phyloP scores from a whole-genome alignment of 2,329 filamentous ascomycete genomes.

The Bipolaris bicolor region DNA sequence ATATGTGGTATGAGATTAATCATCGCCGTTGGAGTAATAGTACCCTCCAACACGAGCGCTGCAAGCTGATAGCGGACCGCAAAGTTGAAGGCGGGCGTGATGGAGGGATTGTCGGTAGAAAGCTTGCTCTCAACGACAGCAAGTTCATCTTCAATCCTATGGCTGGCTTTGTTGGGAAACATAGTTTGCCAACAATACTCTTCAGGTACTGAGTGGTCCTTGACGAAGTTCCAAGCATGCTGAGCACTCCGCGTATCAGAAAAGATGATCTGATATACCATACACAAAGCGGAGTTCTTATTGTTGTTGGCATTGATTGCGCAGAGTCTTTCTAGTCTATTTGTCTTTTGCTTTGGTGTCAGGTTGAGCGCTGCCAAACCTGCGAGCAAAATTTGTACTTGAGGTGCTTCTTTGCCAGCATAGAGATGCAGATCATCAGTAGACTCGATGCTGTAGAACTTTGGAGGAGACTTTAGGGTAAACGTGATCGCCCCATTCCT shows the following conservation, averaged over 20 bases:
- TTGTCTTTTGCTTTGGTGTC: neutral
- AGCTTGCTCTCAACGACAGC: constrained; percentile 66
- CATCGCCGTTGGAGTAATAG: constrained; percentile 25
- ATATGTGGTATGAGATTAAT: constrained; percentile 27
- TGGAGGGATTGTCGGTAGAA: neutral
- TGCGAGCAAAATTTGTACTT: neutral
- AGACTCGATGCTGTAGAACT: constrained; percentile 41
- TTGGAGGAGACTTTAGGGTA: constrained; percentile 49
- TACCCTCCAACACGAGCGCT: constrained; percentile 36
- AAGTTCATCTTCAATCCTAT: constrained; percentile 63
- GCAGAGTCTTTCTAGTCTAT: constrained; percentile 40
- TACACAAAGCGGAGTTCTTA: constrained; percentile 54
- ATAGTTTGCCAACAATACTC: constrained; percentile 22
- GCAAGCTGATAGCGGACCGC: constrained; percentile 32
- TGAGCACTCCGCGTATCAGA: constrained; percentile 26
- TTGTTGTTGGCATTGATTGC: constrained; percentile 47
- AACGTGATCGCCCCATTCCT: constrained; percentile 41
- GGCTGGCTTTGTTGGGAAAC: constrained; percentile 58
- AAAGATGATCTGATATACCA: constrained; percentile 56
- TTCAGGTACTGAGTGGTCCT: constrained; percentile 31
- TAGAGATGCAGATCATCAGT: constrained; percentile 30
- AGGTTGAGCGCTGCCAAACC: constrained; percentile 12
- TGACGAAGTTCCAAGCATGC: constrained; percentile 42
- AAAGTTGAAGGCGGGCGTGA: constrained; percentile 17
- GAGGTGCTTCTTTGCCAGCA: constrained; percentile 14